These are phyloP conservation scores for Termitomyces sp. DNA, from an alignment of 768 basidiomycete species.

Conservation along the genomic window DNA sequence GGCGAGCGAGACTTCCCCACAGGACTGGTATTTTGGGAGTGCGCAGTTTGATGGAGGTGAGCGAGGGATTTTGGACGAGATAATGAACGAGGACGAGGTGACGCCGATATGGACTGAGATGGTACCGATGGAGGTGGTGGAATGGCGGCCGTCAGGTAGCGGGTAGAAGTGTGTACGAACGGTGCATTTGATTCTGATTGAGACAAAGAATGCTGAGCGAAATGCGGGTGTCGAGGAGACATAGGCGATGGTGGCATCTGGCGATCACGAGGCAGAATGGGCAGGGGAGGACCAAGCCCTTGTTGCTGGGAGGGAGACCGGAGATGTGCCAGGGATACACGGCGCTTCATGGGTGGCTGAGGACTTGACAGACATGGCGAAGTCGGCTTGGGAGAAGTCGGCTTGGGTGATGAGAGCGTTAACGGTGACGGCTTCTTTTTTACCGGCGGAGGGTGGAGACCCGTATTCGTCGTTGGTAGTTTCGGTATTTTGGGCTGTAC, in stretches of 20 bases:
- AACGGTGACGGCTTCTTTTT: slow-evolving; percentile 32
- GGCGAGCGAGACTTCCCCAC: slow-evolving; percentile 7
- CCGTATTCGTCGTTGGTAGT: slow-evolving; percentile 16
- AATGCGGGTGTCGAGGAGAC: slow-evolving; percentile 17
- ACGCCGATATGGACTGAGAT: background rate
- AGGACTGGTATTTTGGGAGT: slow-evolving; percentile 16
- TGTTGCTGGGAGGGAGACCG: slow-evolving; percentile 13
- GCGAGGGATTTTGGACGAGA: slow-evolving; percentile 12
- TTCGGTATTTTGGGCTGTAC: slow-evolving; percentile 16
- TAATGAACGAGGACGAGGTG: slow-evolving; percentile 4
- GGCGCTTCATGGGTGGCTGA: slow-evolving; percentile 14
- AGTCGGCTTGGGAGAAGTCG: slow-evolving; percentile 10
- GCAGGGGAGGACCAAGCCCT: slow-evolving; percentile 7
- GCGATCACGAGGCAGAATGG: slow-evolving; percentile 9
- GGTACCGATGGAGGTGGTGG: slow-evolving; percentile 5
- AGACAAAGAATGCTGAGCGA: slow-evolving; percentile 9
- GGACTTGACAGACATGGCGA: slow-evolving; percentile 13
- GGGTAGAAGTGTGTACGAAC: slow-evolving; percentile 10
- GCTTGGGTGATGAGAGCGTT: slow-evolving; percentile 17
- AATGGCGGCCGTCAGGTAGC: slow-evolving; percentile 6
- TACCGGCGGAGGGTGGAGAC: slow-evolving; percentile 1
- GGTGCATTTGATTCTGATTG: slow-evolving; percentile 21
- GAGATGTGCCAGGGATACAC: slow-evolving; percentile 19
- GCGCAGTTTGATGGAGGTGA: slow-evolving; percentile 13
- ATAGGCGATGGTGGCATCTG: slow-evolving; percentile 19